Percentiles rank a stretch among this genome's conserved stretches.
phyloP scores from a whole-genome alignment of 495 filamentous ascomycete genomes.

The Baudoinia panamericana region DNA sequence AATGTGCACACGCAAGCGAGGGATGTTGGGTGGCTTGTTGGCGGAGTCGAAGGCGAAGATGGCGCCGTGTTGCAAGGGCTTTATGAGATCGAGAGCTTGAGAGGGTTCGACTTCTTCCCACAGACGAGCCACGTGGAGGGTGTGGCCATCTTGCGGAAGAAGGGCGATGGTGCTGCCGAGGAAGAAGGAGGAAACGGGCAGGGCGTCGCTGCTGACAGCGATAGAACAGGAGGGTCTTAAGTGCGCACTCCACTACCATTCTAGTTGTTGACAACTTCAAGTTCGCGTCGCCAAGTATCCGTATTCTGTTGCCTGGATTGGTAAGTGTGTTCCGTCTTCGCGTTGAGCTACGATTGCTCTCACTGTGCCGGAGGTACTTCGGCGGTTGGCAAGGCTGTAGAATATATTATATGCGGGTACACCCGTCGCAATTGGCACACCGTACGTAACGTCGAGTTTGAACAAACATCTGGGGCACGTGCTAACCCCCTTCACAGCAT shows the following conservation, averaged over 20 bases:
- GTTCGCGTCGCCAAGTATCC: too few relatives aligned
- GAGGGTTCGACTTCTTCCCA: conserved; percentile 95
- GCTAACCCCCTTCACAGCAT: too few relatives aligned
- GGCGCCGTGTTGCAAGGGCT: conserved; percentile 34
- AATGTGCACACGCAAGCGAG: conserved; percentile 96
- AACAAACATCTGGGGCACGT: too few relatives aligned
- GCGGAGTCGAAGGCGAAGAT: conserved; percentile 36
- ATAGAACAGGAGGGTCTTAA: too few relatives aligned
- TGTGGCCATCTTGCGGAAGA: conserved; percentile 54
- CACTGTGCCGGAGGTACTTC: background rate
- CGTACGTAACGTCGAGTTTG: too few relatives aligned
- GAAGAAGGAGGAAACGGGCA: conserved; percentile 49
- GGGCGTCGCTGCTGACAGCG: too few relatives aligned
- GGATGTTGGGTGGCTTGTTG: conserved; percentile 73
- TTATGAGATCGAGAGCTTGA: conserved; percentile 83
- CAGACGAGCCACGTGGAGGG: conserved; percentile 96
- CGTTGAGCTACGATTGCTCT: background rate
- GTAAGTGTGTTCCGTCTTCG: too few relatives aligned
- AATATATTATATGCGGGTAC: conserved; percentile 1
- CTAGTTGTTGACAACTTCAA: too few relatives aligned
- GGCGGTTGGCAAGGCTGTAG: background rate
- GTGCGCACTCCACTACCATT: too few relatives aligned
- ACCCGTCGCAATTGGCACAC: background rate
- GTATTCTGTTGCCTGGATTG: too few relatives aligned
- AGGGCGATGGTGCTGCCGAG: conserved; percentile 40